Conservation (phyloP, 2,329 filamentous ascomycete genomes). For the Helicocarpus griseus region DNA sequence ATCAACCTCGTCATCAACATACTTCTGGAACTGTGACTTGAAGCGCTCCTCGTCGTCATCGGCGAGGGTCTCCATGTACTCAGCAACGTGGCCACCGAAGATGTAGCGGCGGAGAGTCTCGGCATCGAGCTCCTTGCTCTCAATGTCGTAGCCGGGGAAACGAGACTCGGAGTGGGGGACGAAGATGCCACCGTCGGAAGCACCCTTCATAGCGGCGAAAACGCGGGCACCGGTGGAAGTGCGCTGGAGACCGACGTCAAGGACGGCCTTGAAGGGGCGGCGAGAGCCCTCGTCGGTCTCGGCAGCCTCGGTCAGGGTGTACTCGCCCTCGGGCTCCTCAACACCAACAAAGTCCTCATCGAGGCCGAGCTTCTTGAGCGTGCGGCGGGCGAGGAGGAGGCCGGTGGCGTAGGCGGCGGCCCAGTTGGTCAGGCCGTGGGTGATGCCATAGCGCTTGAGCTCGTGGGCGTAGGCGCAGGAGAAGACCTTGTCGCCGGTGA, state of each 20-base stretch:
- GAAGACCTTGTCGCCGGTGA: slow-evolving; percentile 97
- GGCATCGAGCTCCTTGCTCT: slow-evolving; percentile 94
- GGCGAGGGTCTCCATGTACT: slow-evolving; percentile 99
- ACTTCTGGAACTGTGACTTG: slow-evolving; percentile 96
- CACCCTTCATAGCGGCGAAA: slow-evolving; percentile 99
- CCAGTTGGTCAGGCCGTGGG: slow-evolving; percentile 99
- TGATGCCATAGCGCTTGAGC: slow-evolving; percentile 93
- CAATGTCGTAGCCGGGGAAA: slow-evolving; percentile 97
- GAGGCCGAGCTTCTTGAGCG: slow-evolving; percentile 91
- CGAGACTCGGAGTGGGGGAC: slow-evolving; percentile 98
- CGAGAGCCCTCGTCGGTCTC: slow-evolving; percentile 79
- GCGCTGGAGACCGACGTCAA: slow-evolving; percentile 93
- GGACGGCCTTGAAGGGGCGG: slow-evolving; percentile 98
- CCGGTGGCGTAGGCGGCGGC: slow-evolving; percentile 93
- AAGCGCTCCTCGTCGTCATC: slow-evolving; percentile 99
- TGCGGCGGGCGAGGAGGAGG: slow-evolving; percentile 92
- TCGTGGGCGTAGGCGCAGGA: slow-evolving; percentile 89
- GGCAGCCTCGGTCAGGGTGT: slow-evolving; percentile 84
- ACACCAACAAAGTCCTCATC: slow-evolving; percentile 91
- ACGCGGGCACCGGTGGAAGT: slow-evolving; percentile 98
- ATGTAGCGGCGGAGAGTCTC: slow-evolving; percentile 99
- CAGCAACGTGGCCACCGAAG: slow-evolving; percentile 92
- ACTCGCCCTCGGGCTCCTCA: slow-evolving; percentile 95
- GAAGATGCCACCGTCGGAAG: slow-evolving; percentile 93
- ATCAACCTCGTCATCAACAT: slow-evolving; percentile 94